Evolutionary conservation across 192 early-diverging fungal species (phyloP).

Genomic region (Linnemannia elongata): DNA sequence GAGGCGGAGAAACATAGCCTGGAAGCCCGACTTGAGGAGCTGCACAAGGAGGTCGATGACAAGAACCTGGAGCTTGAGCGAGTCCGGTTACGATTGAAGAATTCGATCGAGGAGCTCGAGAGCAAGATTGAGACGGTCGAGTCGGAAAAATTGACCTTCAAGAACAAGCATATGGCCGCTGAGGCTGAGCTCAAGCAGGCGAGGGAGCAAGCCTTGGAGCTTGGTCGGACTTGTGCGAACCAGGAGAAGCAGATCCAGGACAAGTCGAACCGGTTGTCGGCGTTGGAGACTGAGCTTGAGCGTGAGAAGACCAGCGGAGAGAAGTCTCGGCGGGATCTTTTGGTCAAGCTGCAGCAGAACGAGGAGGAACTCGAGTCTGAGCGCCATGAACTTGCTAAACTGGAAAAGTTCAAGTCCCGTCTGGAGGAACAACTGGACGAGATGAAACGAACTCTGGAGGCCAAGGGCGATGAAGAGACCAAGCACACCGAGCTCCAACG

Average conservation of each 20-base stretch:
- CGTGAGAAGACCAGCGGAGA: constrained; percentile 45
- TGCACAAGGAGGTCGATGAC: constrained; percentile 73
- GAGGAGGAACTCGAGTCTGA: constrained; percentile 50
- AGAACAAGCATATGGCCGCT: constrained; percentile 54
- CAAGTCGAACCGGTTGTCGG: constrained; percentile 36
- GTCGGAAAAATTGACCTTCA: constrained; percentile 43
- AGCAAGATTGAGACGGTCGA: constrained; percentile 51
- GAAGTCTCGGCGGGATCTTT: constrained; percentile 32
- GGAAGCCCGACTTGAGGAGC: constrained; percentile 72
- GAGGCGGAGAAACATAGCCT: constrained; percentile 64
- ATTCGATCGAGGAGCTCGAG: constrained; percentile 51
- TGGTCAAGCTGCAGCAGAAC: constrained; percentile 52
- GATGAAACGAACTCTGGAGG: constrained; percentile 65
- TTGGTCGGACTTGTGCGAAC: constrained; percentile 47
- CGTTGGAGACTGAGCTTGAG: constrained; percentile 41
- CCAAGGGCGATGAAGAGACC: constrained; percentile 72
- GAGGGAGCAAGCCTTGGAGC: constrained; percentile 41
- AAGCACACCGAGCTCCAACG: constrained; percentile 69
- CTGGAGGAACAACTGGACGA: constrained; percentile 67
- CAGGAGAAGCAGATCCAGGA: constrained; percentile 57
- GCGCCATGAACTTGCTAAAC: constrained; percentile 33
- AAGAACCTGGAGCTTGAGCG: constrained; percentile 74
- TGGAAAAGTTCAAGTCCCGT: constrained; percentile 53
- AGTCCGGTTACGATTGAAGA: constrained; percentile 49
- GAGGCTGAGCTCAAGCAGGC: constrained; percentile 53